Conservation (phyloP, 768 basidiomycete genomes). For the Suillus fuscotomentosus region DNA sequence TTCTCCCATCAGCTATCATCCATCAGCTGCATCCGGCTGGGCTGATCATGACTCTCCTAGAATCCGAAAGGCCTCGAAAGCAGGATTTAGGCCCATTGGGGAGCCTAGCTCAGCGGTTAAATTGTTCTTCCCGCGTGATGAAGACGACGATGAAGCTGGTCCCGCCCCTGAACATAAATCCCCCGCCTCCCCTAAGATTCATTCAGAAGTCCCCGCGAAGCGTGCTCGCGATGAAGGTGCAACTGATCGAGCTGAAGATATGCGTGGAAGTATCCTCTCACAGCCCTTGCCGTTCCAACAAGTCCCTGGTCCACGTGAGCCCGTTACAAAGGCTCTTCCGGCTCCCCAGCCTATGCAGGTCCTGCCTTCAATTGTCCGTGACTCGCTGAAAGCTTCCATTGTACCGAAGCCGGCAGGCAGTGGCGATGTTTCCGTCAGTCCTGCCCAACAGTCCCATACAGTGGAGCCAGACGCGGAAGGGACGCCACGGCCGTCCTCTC, state of each 20-base stretch:
- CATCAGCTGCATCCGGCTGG: constrained; percentile 16
- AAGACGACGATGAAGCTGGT: constrained; percentile 42
- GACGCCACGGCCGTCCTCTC: constrained; percentile 27
- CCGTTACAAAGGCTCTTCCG: constrained; percentile 9
- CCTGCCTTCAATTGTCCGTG: constrained; percentile 14
- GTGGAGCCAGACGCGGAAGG: constrained; percentile 23
- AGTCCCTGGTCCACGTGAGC: constrained; percentile 6
- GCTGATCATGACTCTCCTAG: constrained; percentile 17
- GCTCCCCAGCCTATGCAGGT: constrained; percentile 13
- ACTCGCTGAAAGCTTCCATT: constrained; percentile 18
- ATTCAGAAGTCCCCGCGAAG: constrained; percentile 24
- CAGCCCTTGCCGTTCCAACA: background rate
- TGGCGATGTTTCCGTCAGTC: constrained; percentile 20
- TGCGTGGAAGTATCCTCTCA: background rate
- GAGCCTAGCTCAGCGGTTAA: constrained; percentile 55
- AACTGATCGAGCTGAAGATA: constrained; percentile 21
- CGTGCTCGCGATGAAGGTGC: constrained; percentile 23
- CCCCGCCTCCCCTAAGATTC: constrained; percentile 12
- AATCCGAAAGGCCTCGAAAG: constrained; percentile 32
- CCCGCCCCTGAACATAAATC: constrained; percentile 15
- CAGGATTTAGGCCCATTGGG: constrained; percentile 69
- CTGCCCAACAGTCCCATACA: constrained; percentile 17
- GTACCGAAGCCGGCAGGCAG: constrained; percentile 23
- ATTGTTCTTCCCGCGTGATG: constrained; percentile 81
- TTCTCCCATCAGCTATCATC: constrained; percentile 2